Conservation (phyloP, 768 basidiomycete genomes). For the Mycena epipterygia region DNA sequence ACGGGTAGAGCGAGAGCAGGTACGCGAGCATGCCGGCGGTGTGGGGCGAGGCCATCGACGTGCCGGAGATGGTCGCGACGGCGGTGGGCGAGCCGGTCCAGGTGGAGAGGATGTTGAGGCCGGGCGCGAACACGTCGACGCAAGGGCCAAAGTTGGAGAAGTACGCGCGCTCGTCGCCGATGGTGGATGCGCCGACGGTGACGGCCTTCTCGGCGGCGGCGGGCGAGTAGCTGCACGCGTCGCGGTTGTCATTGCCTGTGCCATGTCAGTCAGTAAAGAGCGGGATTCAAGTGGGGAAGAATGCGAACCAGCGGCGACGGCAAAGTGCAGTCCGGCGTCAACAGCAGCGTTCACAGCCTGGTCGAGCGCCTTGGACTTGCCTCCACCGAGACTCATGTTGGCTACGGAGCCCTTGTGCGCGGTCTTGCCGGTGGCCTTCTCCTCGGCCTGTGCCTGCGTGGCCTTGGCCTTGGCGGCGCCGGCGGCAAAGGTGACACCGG, state of each 20-base stretch:
- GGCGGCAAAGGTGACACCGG: conserved; percentile 88
- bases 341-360: conserved; percentile 89
- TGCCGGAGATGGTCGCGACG: conserved; percentile 87
- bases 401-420: conserved; percentile 94
- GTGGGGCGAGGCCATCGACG: conserved; percentile 97
- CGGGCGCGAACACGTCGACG: conserved; percentile 95
- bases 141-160: conserved; percentile 95
- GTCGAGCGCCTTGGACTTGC: conserved; percentile 90
- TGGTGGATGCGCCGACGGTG: conserved; percentile 93
- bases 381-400: conserved; percentile 98
- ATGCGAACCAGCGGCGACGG: conserved; percentile 92
- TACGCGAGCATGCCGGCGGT: conserved; percentile 92
- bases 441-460: conserved; percentile 72
- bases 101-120: conserved; percentile 91
- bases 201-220: conserved; percentile 91
- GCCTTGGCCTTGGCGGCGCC: conserved; percentile 65
- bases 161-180: conserved; percentile 86
- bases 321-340: conserved; percentile 89
- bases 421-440: conserved; percentile 80
- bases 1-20: conserved; percentile 90
- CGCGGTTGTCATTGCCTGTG: conserved; percentile 83
- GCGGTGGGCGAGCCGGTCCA: conserved; percentile 76
- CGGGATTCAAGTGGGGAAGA: neutral
- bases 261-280: conserved; percentile 1
- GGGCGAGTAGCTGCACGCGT: conserved; percentile 95